Base-by-base conservation (phyloP, 306 rosid genomes). In the Lupinus albus region DNA sequence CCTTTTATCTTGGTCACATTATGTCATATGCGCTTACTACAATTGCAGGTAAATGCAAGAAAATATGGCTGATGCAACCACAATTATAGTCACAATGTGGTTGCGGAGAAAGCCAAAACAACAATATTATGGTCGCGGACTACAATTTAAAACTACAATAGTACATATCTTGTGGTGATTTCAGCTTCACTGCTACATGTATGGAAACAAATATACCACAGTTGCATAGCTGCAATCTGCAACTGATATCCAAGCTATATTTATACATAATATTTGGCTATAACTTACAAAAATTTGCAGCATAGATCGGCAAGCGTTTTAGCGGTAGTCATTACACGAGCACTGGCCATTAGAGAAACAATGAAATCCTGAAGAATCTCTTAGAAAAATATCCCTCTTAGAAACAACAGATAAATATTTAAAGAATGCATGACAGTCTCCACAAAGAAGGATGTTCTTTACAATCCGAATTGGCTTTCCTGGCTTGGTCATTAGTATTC, bases 311-410 rank as follows among this genome's bases (percentile, higher is more conserved):
- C 65, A 13, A 35, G 46, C 6, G 3, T 49, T 55, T 81, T 78
- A 89, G 95, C 95, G 84, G 66, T 76, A 82, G 63, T 87, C 95
- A 73, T 83, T 84, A 83, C 96, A 87, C 0, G 87, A 92, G 80
- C 98, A 92, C 60, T 72, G 87, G 17, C 98, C 98, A 68, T 79
- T 57, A 30, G 80, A 76, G 82, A 92, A 86, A 68, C 84, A 82
- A 80, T 92, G 98, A 77, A 92, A 84, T 35, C 96, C 96, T 0
- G 96, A 86, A 71, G 91, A 76, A 76, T 92, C 98, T 78, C 95
- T 72, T 16, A 86, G 75, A 68, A 79, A 48, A 55, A 89, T 84
- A 17, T 83, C 83, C 75, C 91, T 89, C 77, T 75, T 80, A 3
- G 84, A 71, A 60, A 92, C 81, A 52, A 77, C 18, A n/a, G 98